A percentile compares a stretch with the other conserved stretches of the same genome.
phyloP scores from a whole-genome alignment of 2,329 filamentous ascomycete species.

The Dactylellina haptotyla region DNA sequence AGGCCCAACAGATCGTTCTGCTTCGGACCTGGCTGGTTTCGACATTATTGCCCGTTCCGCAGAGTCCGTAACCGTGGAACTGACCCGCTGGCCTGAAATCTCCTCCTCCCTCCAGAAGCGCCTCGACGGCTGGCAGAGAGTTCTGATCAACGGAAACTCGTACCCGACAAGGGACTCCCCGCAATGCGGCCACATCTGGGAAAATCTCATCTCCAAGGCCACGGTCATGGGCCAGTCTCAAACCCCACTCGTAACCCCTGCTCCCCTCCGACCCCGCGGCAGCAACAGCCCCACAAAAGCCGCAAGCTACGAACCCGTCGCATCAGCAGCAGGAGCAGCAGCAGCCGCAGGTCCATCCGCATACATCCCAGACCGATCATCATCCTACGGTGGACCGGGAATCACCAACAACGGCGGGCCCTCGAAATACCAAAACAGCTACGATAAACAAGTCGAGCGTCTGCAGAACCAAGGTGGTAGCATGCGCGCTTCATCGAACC shows the following conservation, averaged over 20 bases:
- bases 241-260: conserved; percentile 26
- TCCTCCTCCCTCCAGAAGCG: conserved; percentile 52
- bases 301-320: conserved; percentile 25
- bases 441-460: conserved; percentile 36
- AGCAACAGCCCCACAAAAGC: conserved; percentile 43
- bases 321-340: background rate
- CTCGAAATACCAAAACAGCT: conserved; percentile 29
- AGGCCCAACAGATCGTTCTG: conserved; percentile 32
- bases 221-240: conserved; percentile 48
- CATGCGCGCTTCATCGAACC: conserved; percentile 12
- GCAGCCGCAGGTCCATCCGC: background rate
- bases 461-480: conserved; percentile 21
- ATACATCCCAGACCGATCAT: conserved; percentile 35
- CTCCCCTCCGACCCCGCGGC: conserved; percentile 32
- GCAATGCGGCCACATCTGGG: conserved; percentile 44
- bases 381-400: conserved; percentile 19
- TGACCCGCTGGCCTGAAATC: conserved; percentile 47
- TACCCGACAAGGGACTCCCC: conserved; percentile 50
- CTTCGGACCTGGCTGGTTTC: conserved; percentile 38
- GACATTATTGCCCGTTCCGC: conserved; percentile 47
- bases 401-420: conserved; percentile 5
- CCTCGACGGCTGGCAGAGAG: conserved; percentile 44
- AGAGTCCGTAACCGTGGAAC: conserved; percentile 34
- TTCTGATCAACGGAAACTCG: conserved; percentile 33
- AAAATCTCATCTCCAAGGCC: conserved; percentile 48